Conservation (phyloP, 768 basidiomycete species). For the Leccinum uliginosum region DNA sequence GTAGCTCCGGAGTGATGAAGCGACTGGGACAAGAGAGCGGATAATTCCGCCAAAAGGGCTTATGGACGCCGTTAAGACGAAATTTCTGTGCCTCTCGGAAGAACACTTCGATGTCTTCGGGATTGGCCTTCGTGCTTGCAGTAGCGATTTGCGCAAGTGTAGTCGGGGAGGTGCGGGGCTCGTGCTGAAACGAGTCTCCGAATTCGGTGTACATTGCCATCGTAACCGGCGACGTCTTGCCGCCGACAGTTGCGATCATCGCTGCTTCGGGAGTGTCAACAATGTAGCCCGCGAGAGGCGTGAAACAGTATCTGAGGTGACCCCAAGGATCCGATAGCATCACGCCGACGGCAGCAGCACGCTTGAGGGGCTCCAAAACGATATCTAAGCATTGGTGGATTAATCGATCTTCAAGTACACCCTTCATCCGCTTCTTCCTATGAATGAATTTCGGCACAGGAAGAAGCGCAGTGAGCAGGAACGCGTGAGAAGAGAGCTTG, state of each 20-base stretch:
- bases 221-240: neutral
- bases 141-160: neutral
- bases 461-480: neutral
- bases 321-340: conserved; percentile 23
- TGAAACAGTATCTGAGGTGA: conserved; percentile 1
- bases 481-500: neutral
- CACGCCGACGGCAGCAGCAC: conserved; percentile 11
- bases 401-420: neutral
- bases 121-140: neutral
- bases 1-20: neutral
- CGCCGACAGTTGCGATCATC: conserved; percentile 1
- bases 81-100: neutral
- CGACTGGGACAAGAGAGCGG: neutral
- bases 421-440: neutral
- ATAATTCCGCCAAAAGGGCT: neutral
- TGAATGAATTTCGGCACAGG: neutral
- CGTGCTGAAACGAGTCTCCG: neutral
- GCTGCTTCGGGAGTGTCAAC: conserved; percentile 6
- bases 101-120: neutral
- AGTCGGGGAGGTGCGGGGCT: neutral
- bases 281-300: conserved; percentile 28
- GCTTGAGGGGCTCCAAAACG: conserved; percentile 13
- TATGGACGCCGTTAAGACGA: neutral
- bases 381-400: conserved; percentile 17
- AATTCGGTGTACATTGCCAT: neutral